A percentile compares a stretch with the other conserved stretches of the same genome.
These are phyloP conservation scores for Hypericum perforatum DNA, from an alignment of 345 rosid species.

Conservation along the genomic window DNA sequence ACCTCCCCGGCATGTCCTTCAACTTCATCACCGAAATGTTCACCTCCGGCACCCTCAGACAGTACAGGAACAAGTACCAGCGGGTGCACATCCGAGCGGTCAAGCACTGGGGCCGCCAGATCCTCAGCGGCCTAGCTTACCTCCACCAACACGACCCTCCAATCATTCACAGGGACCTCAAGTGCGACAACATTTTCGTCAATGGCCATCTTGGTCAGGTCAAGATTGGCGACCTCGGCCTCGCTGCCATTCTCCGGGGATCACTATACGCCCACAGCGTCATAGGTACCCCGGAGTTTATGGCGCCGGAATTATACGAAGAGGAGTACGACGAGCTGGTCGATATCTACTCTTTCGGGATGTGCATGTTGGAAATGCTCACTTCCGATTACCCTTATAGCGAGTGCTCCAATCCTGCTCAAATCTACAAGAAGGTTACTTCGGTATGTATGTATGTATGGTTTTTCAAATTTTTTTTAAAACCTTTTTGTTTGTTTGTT, in stretches of 20 bases:
- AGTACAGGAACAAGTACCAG: constrained; percentile 49
- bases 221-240: constrained; percentile 63
- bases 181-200: constrained; percentile 57
- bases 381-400: constrained; percentile 26
- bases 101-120: constrained; percentile 52
- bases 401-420: constrained; percentile 28
- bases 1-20: constrained; percentile 40
- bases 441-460: constrained; percentile 11
- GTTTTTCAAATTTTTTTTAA: no score
- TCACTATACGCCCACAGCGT: constrained; percentile 48
- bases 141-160: constrained; percentile 52
- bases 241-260: constrained; percentile 47
- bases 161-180: constrained; percentile 55
- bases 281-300: constrained; percentile 36
- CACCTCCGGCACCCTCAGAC: constrained; percentile 71
- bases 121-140: constrained; percentile 50
- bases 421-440: constrained; percentile 29
- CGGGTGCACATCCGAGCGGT: constrained; percentile 51
- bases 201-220: constrained; percentile 66
- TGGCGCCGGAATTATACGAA: constrained; percentile 29
- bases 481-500: no score
- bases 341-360: constrained; percentile 24
- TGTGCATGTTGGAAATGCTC: constrained; percentile 27
- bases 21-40: constrained; percentile 84
- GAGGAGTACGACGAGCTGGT: constrained; percentile 25